Base-by-base conservation (phyloP, 2,329 filamentous ascomycete genomes). In the Boeremia lycopersici region DNA sequence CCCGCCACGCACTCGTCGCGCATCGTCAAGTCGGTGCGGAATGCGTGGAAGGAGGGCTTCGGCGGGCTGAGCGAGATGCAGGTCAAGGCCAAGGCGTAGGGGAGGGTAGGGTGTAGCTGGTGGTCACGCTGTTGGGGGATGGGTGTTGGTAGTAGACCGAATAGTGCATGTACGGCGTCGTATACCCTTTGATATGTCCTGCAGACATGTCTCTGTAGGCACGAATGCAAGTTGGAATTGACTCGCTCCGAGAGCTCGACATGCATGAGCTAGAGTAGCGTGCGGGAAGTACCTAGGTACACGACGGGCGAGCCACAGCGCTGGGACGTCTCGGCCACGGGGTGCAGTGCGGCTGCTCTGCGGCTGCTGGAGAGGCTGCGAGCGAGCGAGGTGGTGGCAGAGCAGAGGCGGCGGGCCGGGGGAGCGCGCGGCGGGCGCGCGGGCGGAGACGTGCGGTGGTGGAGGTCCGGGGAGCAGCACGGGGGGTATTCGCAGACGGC, bases 191-290 rank as follows among this genome's bases (percentile, higher is more conserved):
- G 17, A 11, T 15, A 12, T 17, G 5, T 38, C 13, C 25, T 12
- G 3, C n/a, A n/a, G n/a, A n/a, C n/a, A n/a, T n/a, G 5, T 12
- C 7, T 11, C 2, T 4, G 13, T 12, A 29, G 25, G 1, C 5
- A 30, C 26, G 17, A 42, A 17, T 30, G 40, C 15, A 23, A 30
- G 15, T 5, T 15, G 9, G 15, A n/a, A 9, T 29, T 25, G 11
- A 8, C 35, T 38, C 33, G 29, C 29, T 9, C 15, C 10, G 30
- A 33, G 29, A 33, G 25, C 15, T 30, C 12, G 31, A 8, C 35
- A n/a, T 42, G 43, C 38, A 42, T 9, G 23, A 34, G 50, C 50
- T 44, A 53, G 39, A 8, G 39, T 48, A 53, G 31, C 36, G 48
- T 41, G 33, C 43, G 36, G 43, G 25, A 53, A 25, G 50, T 25